Conservation (phyloP, 2,329 filamentous ascomycete species). For the Penicillium sclerotiorum region DNA sequence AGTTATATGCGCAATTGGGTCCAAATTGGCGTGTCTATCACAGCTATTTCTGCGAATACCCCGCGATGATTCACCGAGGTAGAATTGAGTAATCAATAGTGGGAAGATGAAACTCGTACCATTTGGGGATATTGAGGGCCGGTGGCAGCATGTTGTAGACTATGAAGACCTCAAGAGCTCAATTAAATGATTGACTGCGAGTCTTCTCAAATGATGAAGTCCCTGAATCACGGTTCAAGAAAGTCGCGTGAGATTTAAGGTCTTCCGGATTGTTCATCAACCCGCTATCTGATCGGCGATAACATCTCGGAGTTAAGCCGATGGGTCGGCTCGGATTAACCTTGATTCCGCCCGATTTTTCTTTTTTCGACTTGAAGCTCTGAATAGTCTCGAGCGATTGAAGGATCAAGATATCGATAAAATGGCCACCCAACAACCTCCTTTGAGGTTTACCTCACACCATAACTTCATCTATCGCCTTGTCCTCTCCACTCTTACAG, state of each 20-base stretch:
- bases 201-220: background rate
- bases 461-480: slow-evolving; percentile 81
- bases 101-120: slow-evolving; percentile 32
- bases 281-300: slow-evolving; percentile 29
- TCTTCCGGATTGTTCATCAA: background rate
- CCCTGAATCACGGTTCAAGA: background rate
- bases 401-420: background rate
- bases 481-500: slow-evolving; percentile 86
- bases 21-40: background rate
- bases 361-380: slow-evolving; percentile 26
- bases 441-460: slow-evolving; percentile 79
- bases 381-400: slow-evolving; percentile 6
- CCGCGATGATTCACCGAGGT: slow-evolving; percentile 23
- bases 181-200: background rate
- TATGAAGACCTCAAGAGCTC: too few species aligned
- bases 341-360: slow-evolving; percentile 34
- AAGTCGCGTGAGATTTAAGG: slow-evolving; percentile 4
- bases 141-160: slow-evolving; percentile 36
- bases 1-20: background rate
- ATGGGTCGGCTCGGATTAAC: slow-evolving; percentile 31
- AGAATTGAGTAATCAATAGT: slow-evolving; percentile 1
- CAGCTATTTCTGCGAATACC: background rate
- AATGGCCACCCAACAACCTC: slow-evolving; percentile 50
- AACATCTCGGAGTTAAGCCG: slow-evolving; percentile 29
- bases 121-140: slow-evolving; percentile 51